Evolutionary conservation across 2,329 filamentous ascomycete species (phyloP).

Genomic region (Ampelomyces quisqualis): DNA sequence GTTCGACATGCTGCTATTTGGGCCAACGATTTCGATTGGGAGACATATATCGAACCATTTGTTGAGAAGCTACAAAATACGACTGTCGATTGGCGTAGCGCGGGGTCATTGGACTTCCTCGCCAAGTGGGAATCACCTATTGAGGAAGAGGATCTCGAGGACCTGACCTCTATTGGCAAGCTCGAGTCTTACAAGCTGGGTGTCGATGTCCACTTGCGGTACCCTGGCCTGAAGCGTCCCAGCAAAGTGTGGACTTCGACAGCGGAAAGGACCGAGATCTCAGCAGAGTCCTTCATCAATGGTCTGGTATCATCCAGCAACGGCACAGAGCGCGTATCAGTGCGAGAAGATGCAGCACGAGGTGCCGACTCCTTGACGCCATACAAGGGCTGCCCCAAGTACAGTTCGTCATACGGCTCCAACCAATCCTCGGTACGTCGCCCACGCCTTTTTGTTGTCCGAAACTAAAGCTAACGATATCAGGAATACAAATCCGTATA

Average conservation of each 20-base stretch:
- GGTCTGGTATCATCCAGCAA: slow-evolving; percentile 57
- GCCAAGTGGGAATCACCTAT: slow-evolving; percentile 59
- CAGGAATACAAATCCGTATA: slow-evolving; percentile 56
- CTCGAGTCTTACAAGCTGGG: slow-evolving; percentile 62
- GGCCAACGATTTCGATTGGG: slow-evolving; percentile 56
- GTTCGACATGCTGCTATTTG: slow-evolving; percentile 55
- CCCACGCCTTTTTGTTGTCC: not conserved
- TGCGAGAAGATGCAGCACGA: slow-evolving; percentile 58
- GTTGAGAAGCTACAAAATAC: slow-evolving; percentile 60
- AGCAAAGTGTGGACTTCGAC: slow-evolving; percentile 63
- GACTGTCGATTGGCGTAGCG: slow-evolving; percentile 59
- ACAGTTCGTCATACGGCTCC: slow-evolving; percentile 59
- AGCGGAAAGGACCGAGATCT: slow-evolving; percentile 61
- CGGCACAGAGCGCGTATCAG: slow-evolving; percentile 55
- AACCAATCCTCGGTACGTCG: slow-evolving; percentile 51
- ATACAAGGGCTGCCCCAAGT: slow-evolving; percentile 65
- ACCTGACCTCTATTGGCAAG: slow-evolving; percentile 62
- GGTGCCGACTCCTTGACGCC: slow-evolving; percentile 64
- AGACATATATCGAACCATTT: slow-evolving; percentile 54
- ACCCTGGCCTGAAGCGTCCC: slow-evolving; percentile 56
- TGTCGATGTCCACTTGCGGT: slow-evolving; percentile 59
- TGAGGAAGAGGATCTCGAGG: slow-evolving; percentile 57
- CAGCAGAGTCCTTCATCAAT: slow-evolving; percentile 59
- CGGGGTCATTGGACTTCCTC: slow-evolving; percentile 59
- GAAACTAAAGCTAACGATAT: not conserved